Percentiles rank a stretch among this genome's conserved stretches.
Conservation (phyloP, 2,329 filamentous ascomycete species). For the Didymella glomerata region DNA sequence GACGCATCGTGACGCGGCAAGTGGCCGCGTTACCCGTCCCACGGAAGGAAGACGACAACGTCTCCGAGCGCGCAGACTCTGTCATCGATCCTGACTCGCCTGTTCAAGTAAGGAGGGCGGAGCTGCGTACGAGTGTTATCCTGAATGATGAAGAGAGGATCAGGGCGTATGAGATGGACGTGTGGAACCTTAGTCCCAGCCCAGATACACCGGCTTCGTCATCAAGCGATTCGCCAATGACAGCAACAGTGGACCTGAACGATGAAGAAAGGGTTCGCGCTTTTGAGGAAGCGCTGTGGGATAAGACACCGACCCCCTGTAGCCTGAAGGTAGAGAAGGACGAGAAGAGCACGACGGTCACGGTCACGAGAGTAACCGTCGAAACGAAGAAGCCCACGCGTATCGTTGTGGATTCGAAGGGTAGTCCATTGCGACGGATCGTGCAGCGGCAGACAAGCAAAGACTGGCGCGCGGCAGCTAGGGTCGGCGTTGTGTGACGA, state of each 20-base stretch:
- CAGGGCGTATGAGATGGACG: background rate
- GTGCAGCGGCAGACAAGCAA: constrained; percentile 12
- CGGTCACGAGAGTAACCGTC: background rate
- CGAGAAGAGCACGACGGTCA: background rate
- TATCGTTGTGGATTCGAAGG: constrained; percentile 9
- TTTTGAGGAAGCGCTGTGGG: constrained; percentile 9
- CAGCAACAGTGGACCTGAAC: background rate
- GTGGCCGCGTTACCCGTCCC: background rate
- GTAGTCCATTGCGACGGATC: constrained; percentile 14
- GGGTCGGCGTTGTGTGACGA: too few relatives aligned
- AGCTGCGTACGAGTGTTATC: too few relatives aligned
- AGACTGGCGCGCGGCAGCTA: constrained; percentile 6
- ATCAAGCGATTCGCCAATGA: background rate
- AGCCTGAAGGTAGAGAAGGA: background rate
- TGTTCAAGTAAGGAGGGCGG: background rate
- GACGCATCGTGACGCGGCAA: constrained; percentile 14
- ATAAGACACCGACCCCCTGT: background rate
- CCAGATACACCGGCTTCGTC: too few relatives aligned
- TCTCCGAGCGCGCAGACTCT: constrained; percentile 8
- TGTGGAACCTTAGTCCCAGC: background rate
- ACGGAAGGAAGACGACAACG: background rate
- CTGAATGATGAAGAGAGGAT: background rate
- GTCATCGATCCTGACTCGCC: constrained; percentile 8
- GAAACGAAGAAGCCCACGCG: background rate
- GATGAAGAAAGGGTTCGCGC: background rate